Percentiles rank a stretch among this genome's conserved stretches.
These are phyloP conservation scores for Pholiota adiposa DNA, from an alignment of 1,284 basidiomycete species.

Conservation along the genomic window DNA sequence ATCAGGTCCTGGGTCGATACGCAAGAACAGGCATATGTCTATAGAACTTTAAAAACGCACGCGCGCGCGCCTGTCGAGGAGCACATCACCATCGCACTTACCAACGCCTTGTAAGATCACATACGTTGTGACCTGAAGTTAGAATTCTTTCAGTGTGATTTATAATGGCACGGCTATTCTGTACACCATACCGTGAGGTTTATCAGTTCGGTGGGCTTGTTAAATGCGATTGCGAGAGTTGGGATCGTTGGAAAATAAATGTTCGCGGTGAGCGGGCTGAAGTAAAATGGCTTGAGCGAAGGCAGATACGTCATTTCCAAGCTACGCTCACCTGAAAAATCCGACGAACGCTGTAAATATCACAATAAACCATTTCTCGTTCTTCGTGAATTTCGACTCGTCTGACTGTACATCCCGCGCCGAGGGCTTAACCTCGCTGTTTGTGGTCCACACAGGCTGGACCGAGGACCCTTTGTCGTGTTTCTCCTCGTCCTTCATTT, in stretches of 20 bases:
- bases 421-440: background rate
- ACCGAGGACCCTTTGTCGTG: background rate
- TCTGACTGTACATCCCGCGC: background rate
- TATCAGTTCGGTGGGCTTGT: slow-evolving; percentile 68
- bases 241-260: slow-evolving; percentile 84
- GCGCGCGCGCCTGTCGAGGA: background rate
- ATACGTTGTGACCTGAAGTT: slow-evolving; percentile 65
- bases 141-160: background rate
- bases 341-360: slow-evolving; percentile 57
- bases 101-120: slow-evolving; percentile 79
- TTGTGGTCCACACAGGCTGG: background rate
- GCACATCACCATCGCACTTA: slow-evolving; percentile 27
- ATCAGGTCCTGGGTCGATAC: background rate
- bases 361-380: slow-evolving; percentile 75
- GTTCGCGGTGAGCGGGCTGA: slow-evolving; percentile 74
- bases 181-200: slow-evolving; percentile 63
- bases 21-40: background rate
- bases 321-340: slow-evolving; percentile 59
- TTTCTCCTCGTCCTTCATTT: background rate
- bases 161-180: background rate
- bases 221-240: slow-evolving; percentile 60
- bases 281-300: background rate
- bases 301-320: background rate
- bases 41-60: background rate
- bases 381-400: slow-evolving; percentile 52